Base-by-base conservation (phyloP, 176 grass and related monocot genomes). In the Oryza glumipatula region DNA sequence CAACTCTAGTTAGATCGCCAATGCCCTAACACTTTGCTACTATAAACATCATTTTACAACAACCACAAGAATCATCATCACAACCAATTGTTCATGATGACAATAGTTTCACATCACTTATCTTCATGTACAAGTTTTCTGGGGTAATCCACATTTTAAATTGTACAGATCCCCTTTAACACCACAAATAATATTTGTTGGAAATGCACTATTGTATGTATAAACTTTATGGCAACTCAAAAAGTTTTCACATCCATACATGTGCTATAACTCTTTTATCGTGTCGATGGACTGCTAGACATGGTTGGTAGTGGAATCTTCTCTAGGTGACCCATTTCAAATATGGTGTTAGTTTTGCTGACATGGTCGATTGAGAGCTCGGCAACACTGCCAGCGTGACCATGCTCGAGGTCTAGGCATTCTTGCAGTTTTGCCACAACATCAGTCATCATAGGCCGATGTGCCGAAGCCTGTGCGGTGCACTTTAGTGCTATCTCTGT, bases 391-490 rank as follows among this genome's bases (percentile, higher is more conserved):
- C 11, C 24, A 11, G 54, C 41, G 13, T 1, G 33, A 13, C 28
- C 32, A 11, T 16, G 23, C 47, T 78, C 86, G 8, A 88, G 64
- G 9, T 76, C 80, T 5, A 83, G 43, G 80, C 86, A 82, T 58
- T 88, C 86, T 36, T 88, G 49, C 43, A 88, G 60, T 64, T 88
- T 80, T 33, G 60, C 32, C 19, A 70, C 86, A 0, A 88, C 86
- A 48, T 88, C 79, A 15, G 79, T 67, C 86, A 83, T 88, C 11
- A 45, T 83, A 6, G 86, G 86, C n/a, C 80, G 80, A 9, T 88
- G 80, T 7, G 45, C 16, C 3, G 17, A 66, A 9, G 2, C 22
- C 3, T 82, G 61, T 28, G 73, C 6, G 2, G 80, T 88, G 22
- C 86, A 88, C n/a, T 73, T 83, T 28, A 88, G 72, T 3, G 80